Conservation (phyloP, 306 rosid genomes). For the Arachis hypogaea region DNA sequence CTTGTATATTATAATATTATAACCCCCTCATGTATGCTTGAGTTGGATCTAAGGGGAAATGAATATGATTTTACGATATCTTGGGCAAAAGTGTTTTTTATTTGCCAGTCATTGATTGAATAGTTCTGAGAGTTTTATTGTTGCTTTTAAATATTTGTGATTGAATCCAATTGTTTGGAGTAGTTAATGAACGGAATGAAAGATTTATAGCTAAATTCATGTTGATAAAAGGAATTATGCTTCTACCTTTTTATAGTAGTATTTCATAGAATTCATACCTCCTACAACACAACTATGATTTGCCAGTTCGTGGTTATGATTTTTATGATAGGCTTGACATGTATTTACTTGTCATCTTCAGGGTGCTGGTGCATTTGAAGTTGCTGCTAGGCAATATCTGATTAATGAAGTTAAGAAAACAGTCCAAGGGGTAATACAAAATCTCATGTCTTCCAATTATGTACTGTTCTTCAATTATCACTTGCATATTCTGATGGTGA, state of each 20-base stretch:
- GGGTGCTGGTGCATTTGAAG: constrained; percentile 99
- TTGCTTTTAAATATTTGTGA: background rate
- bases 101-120: constrained; percentile 3
- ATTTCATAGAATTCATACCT: constrained; percentile 21
- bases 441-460: background rate
- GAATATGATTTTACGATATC: background rate
- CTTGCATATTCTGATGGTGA: constrained; percentile 11
- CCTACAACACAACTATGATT: constrained; percentile 11
- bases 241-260: background rate
- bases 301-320: constrained; percentile 31
- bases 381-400: constrained; percentile 89
- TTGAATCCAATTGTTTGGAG: constrained; percentile 13
- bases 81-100: constrained; percentile 1
- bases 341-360: constrained; percentile 41
- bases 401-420: constrained; percentile 88
- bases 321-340: constrained; percentile 32
- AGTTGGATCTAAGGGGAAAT: constrained; percentile 6
- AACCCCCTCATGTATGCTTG: background rate
- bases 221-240: background rate
- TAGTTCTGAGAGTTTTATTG: background rate
- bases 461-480: constrained; percentile 10
- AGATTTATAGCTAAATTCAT: background rate
- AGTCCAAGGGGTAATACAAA: constrained; percentile 83
- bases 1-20: background rate
- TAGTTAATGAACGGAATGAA: constrained; percentile 6